Evolutionary conservation across 2,329 filamentous ascomycete genomes (phyloP), one percentile per base, ranked within the genome.

Genomic region (Diaporthe sp.): DNA sequence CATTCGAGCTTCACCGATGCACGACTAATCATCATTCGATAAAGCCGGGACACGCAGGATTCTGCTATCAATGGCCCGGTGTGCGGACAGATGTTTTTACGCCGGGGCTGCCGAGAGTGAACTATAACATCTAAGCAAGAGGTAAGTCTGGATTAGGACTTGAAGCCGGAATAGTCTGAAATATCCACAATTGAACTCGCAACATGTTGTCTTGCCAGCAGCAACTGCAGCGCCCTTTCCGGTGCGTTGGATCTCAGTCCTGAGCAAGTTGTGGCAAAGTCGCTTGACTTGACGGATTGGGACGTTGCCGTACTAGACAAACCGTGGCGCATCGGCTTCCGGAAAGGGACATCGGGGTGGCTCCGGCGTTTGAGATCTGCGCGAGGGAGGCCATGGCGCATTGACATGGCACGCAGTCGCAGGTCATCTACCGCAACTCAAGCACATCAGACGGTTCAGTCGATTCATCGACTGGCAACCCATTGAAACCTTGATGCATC

Each of bases 401-500:
- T 53, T 68, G 62, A 68, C 62, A 53, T 17, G 62, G 62, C 62
- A n/a, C 62, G 31, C 62, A 39, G 46, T 68, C 31, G 46, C 62
- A 53, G 31, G 44, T 39, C 46, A 39, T 39, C 44, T 51, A 68
- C 62, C 62, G 62, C 44, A 68, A 68, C 28, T 53, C 65, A 28
- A 46, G 19, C 22, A 53, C 46, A 68, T 68, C 65, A 53, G 65
- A 53, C 13, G 46, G 46, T 42, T 68, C 65, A 53, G 46, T 68
- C 65, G 65, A 53, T 53, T 55, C 46, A 68, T 53, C 65, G 46
- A 39, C 31, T 68, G 65, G 22, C 65, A 68, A 28, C 65, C 65
- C 37, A 68, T 68, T 68, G 65, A 68, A 68, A 68, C 65, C 65
- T 68, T 39, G 65, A 68, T 68, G 65, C 65, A 68, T 68, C 65